Base-by-base conservation (phyloP, 257 asterid genomes). In the Anisodus acutangulus region DNA sequence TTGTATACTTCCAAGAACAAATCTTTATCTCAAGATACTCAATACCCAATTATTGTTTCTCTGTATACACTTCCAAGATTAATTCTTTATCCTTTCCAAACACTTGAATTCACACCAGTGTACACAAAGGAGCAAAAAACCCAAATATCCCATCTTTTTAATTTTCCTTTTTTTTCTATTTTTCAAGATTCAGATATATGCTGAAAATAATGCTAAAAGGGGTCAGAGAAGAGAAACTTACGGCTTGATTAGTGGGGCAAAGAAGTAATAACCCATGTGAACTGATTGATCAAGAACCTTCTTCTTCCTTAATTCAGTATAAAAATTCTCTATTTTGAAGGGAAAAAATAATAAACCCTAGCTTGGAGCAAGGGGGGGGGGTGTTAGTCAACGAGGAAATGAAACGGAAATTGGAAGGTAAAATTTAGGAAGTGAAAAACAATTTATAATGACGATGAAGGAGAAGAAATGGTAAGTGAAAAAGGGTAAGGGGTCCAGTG, bases 181-280 rank as follows among this genome's bases (percentile, higher is more conserved):
- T 71, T 71, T 71, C 39, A 71, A 71, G 79, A 71, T 71, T 71
- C 58, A 71, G 79, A 71, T 45, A 71, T 41, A 41, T 4, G 12
- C 76, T 35, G 10, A 71, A 71, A 45, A 45, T 1, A 71, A 9
- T 19, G 55, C 17, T 9, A 0, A 64, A 37, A 62, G 9, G 59
- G 31, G 0, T 45, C 12, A 64, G 45, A 49, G 37, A 22, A 37
- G 72, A 63, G 58, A 70, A 82, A 82, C 41, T 64, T 82, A 82
- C 84, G 22, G 9, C 60, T 16, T 49, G 79, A 82, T 64, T 19
- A 39, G n/a, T 12, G 51, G 79, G 53, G 6, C 12, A 3, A 41
- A 69, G 2, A 3, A n/a, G 9, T 71, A 47, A 41, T 69, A 16
- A 16, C 15, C 78, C 78, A 69, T 39, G 78, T 69, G 31, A 16